Conservation (phyloP, 1,284 basidiomycete genomes). For the Fistulina hepatica region DNA sequence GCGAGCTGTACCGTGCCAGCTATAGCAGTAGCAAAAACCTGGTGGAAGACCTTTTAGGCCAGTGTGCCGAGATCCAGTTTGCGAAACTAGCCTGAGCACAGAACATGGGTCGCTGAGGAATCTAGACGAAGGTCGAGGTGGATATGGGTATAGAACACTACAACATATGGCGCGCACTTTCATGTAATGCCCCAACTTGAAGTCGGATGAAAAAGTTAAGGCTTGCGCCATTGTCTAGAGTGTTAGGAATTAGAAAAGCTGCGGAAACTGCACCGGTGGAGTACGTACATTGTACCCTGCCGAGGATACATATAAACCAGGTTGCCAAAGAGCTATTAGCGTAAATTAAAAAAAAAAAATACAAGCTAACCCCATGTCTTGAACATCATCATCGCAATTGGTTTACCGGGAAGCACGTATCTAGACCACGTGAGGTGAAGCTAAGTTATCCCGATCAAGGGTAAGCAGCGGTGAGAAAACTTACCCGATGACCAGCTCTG, state of each 20-base stretch:
- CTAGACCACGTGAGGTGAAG: background rate
- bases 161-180: conserved; percentile 24
- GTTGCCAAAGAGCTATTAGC: background rate
- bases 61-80: background rate
- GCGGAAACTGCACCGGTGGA: too few relatives aligned
- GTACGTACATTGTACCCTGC: background rate
- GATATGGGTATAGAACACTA: background rate
- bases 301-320: background rate
- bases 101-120: conserved; percentile 39
- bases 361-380: conserved; percentile 26
- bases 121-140: background rate
- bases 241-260: too few relatives aligned
- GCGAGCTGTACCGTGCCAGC: conserved; percentile 36
- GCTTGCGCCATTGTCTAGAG: conserved; percentile 25
- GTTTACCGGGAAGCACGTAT: conserved; percentile 33
- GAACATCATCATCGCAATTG: conserved; percentile 56
- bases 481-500: conserved; percentile 41
- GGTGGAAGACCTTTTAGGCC: conserved; percentile 14
- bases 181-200: conserved; percentile 46
- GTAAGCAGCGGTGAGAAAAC: conserved; percentile 12
- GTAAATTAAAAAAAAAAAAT: too few relatives aligned
- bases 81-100: conserved; percentile 14
- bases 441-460: background rate
- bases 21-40: conserved; percentile 39
- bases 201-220: conserved; percentile 37